Percentiles rank a stretch among this genome's conserved stretches.
Conservation (phyloP, 2,329 filamentous ascomycete species). For the Fusarium sp. region DNA sequence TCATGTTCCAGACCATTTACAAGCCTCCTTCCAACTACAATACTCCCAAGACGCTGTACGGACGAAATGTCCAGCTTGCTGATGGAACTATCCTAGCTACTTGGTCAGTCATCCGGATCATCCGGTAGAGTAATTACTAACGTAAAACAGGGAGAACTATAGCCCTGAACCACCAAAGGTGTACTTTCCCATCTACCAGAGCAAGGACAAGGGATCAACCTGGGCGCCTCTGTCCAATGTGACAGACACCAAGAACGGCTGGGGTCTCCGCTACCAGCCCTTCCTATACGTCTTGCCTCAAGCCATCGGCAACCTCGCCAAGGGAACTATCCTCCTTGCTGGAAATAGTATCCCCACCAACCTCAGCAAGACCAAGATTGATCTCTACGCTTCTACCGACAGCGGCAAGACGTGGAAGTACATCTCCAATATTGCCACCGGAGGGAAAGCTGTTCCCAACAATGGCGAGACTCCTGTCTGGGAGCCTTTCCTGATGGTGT, state of each 20-base stretch:
- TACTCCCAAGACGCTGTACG: background rate
- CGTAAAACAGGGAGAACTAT: slow-evolving; percentile 59
- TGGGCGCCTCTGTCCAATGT: slow-evolving; percentile 70
- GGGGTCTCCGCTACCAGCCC: slow-evolving; percentile 75
- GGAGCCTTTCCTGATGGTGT: slow-evolving; percentile 24
- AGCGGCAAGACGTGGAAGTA: slow-evolving; percentile 16
- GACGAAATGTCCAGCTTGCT: background rate
- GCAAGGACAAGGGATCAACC: slow-evolving; percentile 59
- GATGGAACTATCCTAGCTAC: slow-evolving; percentile 1
- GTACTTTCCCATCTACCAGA: slow-evolving; percentile 61
- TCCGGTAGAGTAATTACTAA: fast-evolving
- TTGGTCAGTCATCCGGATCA: background rate
- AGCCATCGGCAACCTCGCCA: slow-evolving; percentile 62
- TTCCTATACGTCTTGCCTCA: slow-evolving; percentile 69
- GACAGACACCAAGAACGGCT: slow-evolving; percentile 67
- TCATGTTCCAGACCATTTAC: background rate
- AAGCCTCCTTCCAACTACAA: background rate
- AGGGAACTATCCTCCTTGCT: slow-evolving; percentile 36
- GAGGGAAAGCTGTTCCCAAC: background rate
- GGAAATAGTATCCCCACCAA: background rate
- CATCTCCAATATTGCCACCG: slow-evolving; percentile 14
- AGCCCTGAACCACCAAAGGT: slow-evolving; percentile 60
- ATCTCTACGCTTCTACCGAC: slow-evolving; percentile 16
- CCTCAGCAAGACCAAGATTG: slow-evolving; percentile 15
- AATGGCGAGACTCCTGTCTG: slow-evolving; percentile 14